Base-by-base conservation (phyloP, 805 yeast species). In the Sugiyamaella valdiviana region DNA sequence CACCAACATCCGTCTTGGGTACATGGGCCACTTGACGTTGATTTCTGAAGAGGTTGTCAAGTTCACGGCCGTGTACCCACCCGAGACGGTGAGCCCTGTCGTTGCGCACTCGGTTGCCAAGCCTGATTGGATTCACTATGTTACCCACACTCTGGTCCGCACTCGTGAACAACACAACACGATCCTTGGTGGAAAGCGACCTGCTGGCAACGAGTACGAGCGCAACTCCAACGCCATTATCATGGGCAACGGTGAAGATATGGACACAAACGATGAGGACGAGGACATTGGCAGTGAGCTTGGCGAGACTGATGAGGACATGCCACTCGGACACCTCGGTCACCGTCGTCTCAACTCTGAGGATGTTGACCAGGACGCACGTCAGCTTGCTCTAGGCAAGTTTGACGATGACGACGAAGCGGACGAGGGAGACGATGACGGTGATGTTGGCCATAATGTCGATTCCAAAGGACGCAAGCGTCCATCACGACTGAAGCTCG, bases 31-130 rank as follows among this genome's bases (percentile, higher is more conserved):
- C 64, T 69, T 93, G 54, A 88, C 95, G 5, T 71, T 93, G 45
- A 87, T 93, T 49, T 89, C 96, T 45, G 99, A 93, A 64, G 99
- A 93, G 64, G 89, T 93, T 41, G 96, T 89, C 43, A 93, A 93
- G 63, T 93, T 93, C 64, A 68, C 71, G 6, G 72, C 75, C n/a
- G 64, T 79, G 15, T 79, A 78, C 57, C 73, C 80, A 36, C 80
- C 83, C 6, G 84, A 79, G 52, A 65, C 78, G 20, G 74, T 81
- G 12, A 75, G 85, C 1, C 75, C 77, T 2, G 60, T 70, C 4
- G 78, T 81, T 17, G 75, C 74, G 12, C 73, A 70, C 9, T 74
- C 77, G 2, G 73, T 74, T 4, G 51, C 64, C 16, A 65, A 67
- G 42, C 78, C 78, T 6, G 77, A 73, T 10, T 90, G 98, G 98